Evolutionary conservation across 306 rosid species (phyloP), one percentile per base, ranked within the genome.

Genomic region (Medicago lupulina): DNA sequence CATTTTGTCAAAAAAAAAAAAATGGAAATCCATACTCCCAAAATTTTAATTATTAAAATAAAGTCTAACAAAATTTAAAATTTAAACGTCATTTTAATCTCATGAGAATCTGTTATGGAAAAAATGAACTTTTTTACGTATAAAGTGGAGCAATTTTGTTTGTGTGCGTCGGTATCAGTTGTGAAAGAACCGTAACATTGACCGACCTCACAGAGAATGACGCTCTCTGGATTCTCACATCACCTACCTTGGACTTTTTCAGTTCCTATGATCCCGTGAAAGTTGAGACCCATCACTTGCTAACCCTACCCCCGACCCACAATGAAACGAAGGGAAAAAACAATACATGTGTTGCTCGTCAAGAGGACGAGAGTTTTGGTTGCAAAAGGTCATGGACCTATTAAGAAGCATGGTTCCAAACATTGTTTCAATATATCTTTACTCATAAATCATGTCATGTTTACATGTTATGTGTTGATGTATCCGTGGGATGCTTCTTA

Each of bases 251-350:
- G 16, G 51, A 46, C 51, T 8, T 51, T 51, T 51, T 51, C 23
- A 51, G 23, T 16, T 51, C 58, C 23, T 51, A 51, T 15, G 8
- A 46, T 13, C 58, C 12, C 21, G 23, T 51, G 58, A 17, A 50
- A 50, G 57, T 50, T 50, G 58, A 51, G 58, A 16, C 58, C 58
- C 58, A 51, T 51, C 17, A 51, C 58, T 51, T 51, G 58, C 58
- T 51, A 50, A 51, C 58, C 58, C 58, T 3, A 51, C 21, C 21
- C 2, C 9, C 9, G 9, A 6, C 19, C 9, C 9, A n/a, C 18
- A 50, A 50, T 6, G n/a, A 50, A 21, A 50, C 6, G 19, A 15
- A 50, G 4, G 4, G 31, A 50, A 50, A 15, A n/a, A n/a, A 50
- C 53, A 47, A 47, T 50, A 7, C 55, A 50, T n/a, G 55, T 34